These are phyloP conservation scores for Polygonum maritimum DNA, from an alignment of 148 eudicot genomes.

Conservation along the genomic window DNA sequence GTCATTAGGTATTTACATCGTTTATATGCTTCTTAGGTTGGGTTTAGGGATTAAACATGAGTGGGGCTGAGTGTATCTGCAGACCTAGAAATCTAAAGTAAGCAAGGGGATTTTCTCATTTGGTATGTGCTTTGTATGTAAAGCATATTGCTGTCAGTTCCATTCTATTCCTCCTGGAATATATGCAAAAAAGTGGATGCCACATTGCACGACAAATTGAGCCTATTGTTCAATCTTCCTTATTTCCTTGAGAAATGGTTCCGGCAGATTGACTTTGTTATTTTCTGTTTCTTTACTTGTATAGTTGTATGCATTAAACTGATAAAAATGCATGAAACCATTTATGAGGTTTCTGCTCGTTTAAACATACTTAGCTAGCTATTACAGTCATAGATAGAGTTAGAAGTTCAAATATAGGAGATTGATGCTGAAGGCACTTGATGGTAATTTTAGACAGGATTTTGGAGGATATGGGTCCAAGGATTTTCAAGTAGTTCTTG, in stretches of 20 bases:
- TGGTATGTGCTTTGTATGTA: neutral
- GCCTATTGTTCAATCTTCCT: neutral
- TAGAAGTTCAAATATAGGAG: neutral
- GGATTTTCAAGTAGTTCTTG: neutral
- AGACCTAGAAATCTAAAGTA: neutral
- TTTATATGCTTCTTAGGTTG: neutral
- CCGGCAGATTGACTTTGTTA: neutral
- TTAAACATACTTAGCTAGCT: neutral
- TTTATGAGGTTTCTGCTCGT: neutral
- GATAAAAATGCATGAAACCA: neutral
- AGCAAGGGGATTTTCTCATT: neutral
- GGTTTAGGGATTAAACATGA: neutral
- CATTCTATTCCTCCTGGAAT: neutral
- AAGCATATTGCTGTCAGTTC: neutral
- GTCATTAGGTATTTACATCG: conserved; percentile 15
- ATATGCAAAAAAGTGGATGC: neutral
- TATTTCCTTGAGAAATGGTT: neutral
- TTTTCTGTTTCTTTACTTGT: neutral
- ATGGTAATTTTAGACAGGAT: neutral
- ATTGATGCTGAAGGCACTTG: neutral
- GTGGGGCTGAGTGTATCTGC: neutral
- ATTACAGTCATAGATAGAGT: neutral
- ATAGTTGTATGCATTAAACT: neutral
- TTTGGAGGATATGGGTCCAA: neutral
- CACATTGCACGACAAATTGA: neutral